Conservation (phyloP, 225 moss, liverwort and hornwort genomes). For the Antitrichia curtipendula region DNA sequence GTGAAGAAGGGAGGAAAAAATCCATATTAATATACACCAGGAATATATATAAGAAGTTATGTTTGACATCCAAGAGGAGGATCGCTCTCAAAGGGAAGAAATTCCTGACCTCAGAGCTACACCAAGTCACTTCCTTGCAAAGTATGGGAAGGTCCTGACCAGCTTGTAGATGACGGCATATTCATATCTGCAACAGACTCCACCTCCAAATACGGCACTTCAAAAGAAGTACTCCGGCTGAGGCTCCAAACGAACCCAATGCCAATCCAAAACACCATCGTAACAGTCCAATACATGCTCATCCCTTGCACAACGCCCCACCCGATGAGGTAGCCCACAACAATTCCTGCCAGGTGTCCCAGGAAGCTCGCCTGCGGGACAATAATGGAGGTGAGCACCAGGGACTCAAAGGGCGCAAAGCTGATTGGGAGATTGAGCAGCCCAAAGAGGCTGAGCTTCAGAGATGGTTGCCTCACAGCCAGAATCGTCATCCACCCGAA, state of each 20-base stretch:
- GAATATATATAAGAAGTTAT: not conserved
- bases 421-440: conserved; percentile 84
- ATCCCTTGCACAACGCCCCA: conserved; percentile 98
- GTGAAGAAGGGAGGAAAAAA: not conserved
- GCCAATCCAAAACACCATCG: conserved; percentile 56
- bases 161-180: conserved; percentile 29
- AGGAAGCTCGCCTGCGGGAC: conserved; percentile 92
- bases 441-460: conserved; percentile 83
- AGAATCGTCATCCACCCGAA: conserved; percentile 99
- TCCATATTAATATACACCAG: not conserved
- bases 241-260: conserved; percentile 69
- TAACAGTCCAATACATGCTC: conserved; percentile 80
- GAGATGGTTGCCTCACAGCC: conserved; percentile 80
- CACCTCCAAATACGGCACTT: conserved; percentile 66
- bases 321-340: conserved; percentile 85
- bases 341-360: conserved; percentile 80
- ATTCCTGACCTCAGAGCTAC: conserved; percentile 11
- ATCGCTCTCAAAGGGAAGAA: not conserved
- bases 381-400: conserved; percentile 89
- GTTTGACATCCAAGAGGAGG: not conserved
- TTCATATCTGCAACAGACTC: conserved; percentile 44
- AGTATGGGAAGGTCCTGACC: conserved; percentile 28
- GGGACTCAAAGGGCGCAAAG: conserved; percentile 97
- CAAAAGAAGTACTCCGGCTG: conserved; percentile 56
- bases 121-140: conserved; percentile 48